Conservation (phyloP, 345 rosid genomes). For the Dimocarpus longan region DNA sequence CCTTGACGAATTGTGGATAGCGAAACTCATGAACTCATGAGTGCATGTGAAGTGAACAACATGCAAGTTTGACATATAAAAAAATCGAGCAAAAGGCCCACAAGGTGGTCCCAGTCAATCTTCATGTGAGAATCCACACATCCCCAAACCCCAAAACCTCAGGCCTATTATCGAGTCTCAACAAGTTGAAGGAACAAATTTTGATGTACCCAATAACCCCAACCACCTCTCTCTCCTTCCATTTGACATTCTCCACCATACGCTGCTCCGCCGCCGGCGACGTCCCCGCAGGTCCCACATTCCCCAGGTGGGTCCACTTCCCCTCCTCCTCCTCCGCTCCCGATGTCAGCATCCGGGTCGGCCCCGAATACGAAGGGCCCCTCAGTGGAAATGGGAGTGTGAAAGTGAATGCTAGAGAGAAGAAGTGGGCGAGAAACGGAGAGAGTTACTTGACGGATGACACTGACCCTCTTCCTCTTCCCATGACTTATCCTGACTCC, state of each 20-base stretch:
- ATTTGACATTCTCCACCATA: conserved; percentile 38
- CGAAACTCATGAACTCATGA: too few species aligned
- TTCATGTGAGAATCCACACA: background rate
- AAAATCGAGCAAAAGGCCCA: background rate
- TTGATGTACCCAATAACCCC: conserved; percentile 63
- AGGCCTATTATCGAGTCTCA: background rate
- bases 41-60: background rate
- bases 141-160: conserved; percentile 2
- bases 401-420: conserved; percentile 63
- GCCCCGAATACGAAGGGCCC: conserved; percentile 44
- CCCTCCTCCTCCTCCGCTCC: conserved; percentile 47
- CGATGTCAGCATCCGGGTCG: conserved; percentile 49
- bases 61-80: too few species aligned
- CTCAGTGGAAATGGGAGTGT: conserved; percentile 35
- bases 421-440: conserved; percentile 75
- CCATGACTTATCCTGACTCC: conserved; percentile 86
- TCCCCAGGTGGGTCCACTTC: conserved; percentile 52
- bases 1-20: too few species aligned
- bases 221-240: conserved; percentile 31
- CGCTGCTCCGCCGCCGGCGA: conserved; percentile 74
- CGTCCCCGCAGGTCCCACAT: conserved; percentile 47
- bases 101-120: background rate
- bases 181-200: background rate
- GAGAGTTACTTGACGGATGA: conserved; percentile 77
- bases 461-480: conserved; percentile 85